These are phyloP conservation scores for Aspergillus tanneri DNA, from an alignment of 2,329 filamentous ascomycete genomes.

Conservation along the genomic window DNA sequence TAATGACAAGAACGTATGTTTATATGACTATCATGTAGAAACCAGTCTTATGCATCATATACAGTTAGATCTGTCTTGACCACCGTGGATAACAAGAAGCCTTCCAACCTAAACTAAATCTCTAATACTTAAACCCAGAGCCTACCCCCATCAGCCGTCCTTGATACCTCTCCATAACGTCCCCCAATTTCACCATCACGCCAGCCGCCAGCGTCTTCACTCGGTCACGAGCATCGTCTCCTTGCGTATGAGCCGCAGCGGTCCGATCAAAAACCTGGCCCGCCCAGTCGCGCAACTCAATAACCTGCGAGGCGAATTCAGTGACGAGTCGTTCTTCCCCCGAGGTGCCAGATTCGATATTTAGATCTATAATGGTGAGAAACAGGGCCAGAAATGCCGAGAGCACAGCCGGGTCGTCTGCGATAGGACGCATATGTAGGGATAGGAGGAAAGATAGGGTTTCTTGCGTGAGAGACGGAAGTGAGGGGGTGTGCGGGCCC, in stretches of 20 bases:
- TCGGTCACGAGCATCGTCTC: constrained; percentile 48
- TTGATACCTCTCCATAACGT: constrained; percentile 80
- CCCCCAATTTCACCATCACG: constrained; percentile 75
- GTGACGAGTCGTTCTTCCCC: constrained; percentile 70
- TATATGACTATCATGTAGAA: not conserved
- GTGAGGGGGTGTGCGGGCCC: constrained; percentile 71
- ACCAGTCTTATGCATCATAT: too few relatives aligned
- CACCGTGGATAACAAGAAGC: too few relatives aligned
- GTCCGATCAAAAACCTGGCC: constrained; percentile 67
- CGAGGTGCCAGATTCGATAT: constrained; percentile 49
- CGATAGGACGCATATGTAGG: constrained; percentile 55
- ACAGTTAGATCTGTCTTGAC: too few relatives aligned
- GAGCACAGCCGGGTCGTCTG: constrained; percentile 65
- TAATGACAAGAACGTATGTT: too few relatives aligned
- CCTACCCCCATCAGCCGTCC: constrained; percentile 71
- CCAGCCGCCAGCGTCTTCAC: constrained; percentile 65
- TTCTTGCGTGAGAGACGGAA: constrained; percentile 79
- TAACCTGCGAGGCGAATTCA: constrained; percentile 70
- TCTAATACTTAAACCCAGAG: constrained; percentile 46
- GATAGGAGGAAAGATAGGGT: constrained; percentile 79
- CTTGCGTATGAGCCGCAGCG: constrained; percentile 42
- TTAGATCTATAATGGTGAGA: constrained; percentile 77
- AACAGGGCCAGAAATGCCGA: constrained; percentile 76
- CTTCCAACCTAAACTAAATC: too few relatives aligned
- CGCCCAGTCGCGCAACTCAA: constrained; percentile 88